phyloP scores from a whole-genome alignment of 2,329 filamentous ascomycete species.

The Trichoderma sp. region DNA sequence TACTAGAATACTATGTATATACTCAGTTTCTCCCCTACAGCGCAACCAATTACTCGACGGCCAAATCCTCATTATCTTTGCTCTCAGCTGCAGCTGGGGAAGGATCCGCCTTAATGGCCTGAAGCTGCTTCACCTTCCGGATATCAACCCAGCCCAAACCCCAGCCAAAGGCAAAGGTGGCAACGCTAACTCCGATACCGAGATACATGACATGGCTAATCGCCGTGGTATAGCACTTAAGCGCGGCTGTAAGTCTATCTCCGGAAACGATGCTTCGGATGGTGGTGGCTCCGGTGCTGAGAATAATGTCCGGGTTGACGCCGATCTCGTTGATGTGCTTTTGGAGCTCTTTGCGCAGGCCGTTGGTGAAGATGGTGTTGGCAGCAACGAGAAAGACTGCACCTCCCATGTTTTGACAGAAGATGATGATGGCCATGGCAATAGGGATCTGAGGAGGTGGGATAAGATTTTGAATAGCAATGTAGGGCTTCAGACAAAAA shows the following conservation, averaged over 20 bases:
- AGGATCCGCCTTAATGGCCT: not conserved
- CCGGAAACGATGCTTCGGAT: not conserved
- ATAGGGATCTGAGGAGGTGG: conserved; percentile 42
- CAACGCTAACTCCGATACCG: not conserved
- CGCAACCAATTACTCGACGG: not conserved
- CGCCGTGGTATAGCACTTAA: not conserved
- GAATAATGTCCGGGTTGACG: not conserved
- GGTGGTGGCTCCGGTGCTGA: not conserved
- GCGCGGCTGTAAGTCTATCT: not conserved
- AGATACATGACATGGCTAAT: not conserved
- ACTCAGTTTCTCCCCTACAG: not conserved
- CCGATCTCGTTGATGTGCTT: not conserved
- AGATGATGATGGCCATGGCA: conserved; percentile 45
- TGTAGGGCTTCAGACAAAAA: not conserved
- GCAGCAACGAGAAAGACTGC: conserved; percentile 44
- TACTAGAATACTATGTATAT: not conserved
- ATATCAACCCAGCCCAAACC: not conserved
- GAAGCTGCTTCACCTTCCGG: not conserved
- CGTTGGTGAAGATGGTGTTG: not conserved
- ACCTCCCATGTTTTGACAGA: conserved; percentile 43
- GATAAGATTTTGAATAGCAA: conserved; percentile 40
- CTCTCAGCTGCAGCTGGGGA: not conserved
- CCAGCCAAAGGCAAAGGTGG: not conserved
- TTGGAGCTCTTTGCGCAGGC: not conserved
- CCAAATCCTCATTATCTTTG: not conserved